phyloP scores from a whole-genome alignment of 2,329 filamentous ascomycete genomes.

The Fusarium foetens region DNA sequence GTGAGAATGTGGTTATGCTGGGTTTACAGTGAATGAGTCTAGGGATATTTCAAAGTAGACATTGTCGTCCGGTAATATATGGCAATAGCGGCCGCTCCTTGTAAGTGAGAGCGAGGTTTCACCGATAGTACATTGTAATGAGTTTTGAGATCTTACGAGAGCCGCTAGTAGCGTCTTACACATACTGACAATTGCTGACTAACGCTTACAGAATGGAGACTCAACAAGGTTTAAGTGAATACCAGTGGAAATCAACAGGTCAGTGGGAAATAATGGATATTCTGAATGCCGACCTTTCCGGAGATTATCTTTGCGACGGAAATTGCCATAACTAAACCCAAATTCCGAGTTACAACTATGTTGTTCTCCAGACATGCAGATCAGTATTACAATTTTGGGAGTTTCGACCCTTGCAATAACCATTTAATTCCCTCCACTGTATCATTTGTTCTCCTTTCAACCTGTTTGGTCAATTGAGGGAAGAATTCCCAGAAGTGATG shows the following conservation, averaged over 20 bases:
- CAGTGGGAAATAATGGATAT: background rate
- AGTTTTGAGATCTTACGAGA: constrained; percentile 3
- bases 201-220: background rate
- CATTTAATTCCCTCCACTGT: background rate
- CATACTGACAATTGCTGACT: constrained; percentile 29
- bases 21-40: fast-evolving
- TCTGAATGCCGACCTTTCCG: background rate
- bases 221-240: background rate
- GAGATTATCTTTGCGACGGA: background rate
- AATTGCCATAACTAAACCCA: background rate
- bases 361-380: no score
- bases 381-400: background rate
- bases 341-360: background rate
- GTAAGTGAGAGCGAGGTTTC: background rate
- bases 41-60: fast-evolving
- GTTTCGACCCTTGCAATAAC: background rate
- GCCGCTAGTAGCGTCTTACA: constrained; percentile 19
- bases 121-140: background rate
- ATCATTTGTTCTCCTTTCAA: background rate
- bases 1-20: no score
- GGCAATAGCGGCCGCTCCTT: no score
- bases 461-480: background rate
- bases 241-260: background rate
- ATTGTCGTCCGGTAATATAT: background rate
- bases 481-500: background rate